A percentile compares a stretch with the other conserved stretches of the same genome.
phyloP scores from a whole-genome alignment of 768 basidiomycete species.

The Lactifluus echinatus region DNA sequence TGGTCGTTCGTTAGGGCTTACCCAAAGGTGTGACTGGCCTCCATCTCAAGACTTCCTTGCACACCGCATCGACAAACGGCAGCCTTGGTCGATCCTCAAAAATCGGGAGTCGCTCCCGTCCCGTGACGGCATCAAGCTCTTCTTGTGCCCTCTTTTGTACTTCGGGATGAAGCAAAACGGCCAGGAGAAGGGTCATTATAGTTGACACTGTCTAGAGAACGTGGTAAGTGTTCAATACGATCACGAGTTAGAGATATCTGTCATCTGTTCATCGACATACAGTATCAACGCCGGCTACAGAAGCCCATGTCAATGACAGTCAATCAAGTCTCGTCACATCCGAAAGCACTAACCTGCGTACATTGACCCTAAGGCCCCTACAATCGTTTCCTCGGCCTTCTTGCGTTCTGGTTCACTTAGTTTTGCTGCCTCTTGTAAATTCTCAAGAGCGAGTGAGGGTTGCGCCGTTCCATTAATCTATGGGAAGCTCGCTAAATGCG shows the following conservation, averaged over 20 bases:
- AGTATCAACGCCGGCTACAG: constrained; percentile 1
- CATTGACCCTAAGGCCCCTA: not conserved
- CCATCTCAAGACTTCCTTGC: not conserved
- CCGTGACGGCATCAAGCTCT: not conserved
- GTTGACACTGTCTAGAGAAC: not conserved
- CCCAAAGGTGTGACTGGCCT: not conserved
- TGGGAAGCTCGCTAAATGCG: not conserved
- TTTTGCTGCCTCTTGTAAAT: not conserved
- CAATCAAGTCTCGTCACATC: not conserved
- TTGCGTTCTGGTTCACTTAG: not conserved
- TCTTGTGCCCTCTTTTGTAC: not conserved
- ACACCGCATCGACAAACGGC: not conserved
- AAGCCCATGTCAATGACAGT: not conserved
- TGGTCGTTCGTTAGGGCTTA: not conserved
- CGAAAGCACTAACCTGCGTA: not conserved
- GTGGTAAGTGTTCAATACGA: not conserved
- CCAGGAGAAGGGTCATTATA: not conserved
- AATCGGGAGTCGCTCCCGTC: not conserved
- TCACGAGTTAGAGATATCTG: not conserved
- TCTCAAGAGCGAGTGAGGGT: constrained; percentile 1
- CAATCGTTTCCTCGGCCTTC: not conserved
- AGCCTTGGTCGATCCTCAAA: not conserved
- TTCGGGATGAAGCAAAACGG: not conserved
- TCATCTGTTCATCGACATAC: not conserved
- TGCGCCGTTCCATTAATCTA: constrained; percentile 1